Conservation (phyloP, 139 green algal species). For the Chlamydomonas eustigma region DNA sequence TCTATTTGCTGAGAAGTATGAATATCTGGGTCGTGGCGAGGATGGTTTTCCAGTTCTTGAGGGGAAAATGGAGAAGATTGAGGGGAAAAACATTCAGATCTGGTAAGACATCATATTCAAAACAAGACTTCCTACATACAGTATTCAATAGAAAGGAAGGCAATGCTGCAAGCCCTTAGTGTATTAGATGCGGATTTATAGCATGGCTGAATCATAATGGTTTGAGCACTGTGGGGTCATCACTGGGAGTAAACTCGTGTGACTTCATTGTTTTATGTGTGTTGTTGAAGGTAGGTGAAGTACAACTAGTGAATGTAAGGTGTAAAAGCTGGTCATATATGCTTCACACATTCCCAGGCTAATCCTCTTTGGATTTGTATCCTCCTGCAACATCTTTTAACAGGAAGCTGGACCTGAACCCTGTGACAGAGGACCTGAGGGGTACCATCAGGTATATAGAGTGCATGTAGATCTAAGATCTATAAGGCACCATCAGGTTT, state of each 20-base stretch:
- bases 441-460: slow-evolving; percentile 55
- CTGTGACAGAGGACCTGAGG: slow-evolving; percentile 58
- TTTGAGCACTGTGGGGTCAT: no score
- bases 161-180: not conserved
- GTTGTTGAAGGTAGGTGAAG: no score
- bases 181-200: no score
- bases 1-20: slow-evolving; percentile 52
- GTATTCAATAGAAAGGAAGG: not conserved
- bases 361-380: no score
- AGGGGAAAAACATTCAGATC: slow-evolving; percentile 76
- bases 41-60: slow-evolving; percentile 74
- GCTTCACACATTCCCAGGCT: no score
- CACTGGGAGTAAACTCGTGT: no score
- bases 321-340: no score
- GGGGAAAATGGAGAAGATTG: slow-evolving; percentile 58
- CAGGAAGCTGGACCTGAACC: slow-evolving; percentile 61
- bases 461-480: no score
- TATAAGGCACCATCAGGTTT: no score
- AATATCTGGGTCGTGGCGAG: slow-evolving; percentile 68
- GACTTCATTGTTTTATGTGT: no score
- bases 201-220: no score
- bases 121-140: not conserved
- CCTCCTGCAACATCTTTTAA: not conserved
- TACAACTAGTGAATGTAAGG: no score
- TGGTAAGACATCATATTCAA: slow-evolving; percentile 29